Percentiles rank a stretch among this genome's conserved stretches.
Conservation (phyloP, 2,329 filamentous ascomycete genomes). For the Hymenoscyphus infarciens region DNA sequence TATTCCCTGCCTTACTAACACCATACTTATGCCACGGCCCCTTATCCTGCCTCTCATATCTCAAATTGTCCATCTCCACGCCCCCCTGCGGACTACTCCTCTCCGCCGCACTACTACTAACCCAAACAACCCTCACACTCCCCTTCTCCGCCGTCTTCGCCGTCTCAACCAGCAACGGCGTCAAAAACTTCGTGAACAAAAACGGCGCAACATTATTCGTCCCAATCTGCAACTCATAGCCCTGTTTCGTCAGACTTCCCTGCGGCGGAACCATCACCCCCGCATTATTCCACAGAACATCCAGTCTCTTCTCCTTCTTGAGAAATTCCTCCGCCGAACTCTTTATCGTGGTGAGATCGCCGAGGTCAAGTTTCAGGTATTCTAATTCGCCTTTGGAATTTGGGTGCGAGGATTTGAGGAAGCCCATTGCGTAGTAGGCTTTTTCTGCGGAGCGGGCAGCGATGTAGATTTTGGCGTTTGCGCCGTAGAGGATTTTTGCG, state of each 20-base stretch:
- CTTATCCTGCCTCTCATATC: conserved; percentile 24
- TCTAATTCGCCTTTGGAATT: conserved; percentile 36
- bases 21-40: conserved; percentile 24
- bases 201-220: conserved; percentile 39
- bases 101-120: conserved; percentile 33
- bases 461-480: conserved; percentile 44
- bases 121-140: conserved; percentile 37
- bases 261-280: conserved; percentile 39
- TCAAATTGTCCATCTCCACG: conserved; percentile 28
- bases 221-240: conserved; percentile 38
- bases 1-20: conserved; percentile 30
- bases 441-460: conserved; percentile 41
- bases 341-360: conserved; percentile 40
- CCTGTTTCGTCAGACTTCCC: conserved; percentile 35
- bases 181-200: conserved; percentile 39
- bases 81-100: conserved; percentile 20
- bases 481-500: conserved; percentile 39
- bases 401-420: conserved; percentile 36
- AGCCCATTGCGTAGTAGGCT: conserved; percentile 38
- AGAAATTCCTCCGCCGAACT: conserved; percentile 38
- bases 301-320: conserved; percentile 35
- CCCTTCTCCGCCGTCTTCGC: conserved; percentile 26
- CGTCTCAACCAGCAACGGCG: conserved; percentile 35
- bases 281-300: conserved; percentile 42
- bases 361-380: conserved; percentile 40